Conservation (phyloP, 371 early-diverging fungal genomes). For the Rhizopus sp. region DNA sequence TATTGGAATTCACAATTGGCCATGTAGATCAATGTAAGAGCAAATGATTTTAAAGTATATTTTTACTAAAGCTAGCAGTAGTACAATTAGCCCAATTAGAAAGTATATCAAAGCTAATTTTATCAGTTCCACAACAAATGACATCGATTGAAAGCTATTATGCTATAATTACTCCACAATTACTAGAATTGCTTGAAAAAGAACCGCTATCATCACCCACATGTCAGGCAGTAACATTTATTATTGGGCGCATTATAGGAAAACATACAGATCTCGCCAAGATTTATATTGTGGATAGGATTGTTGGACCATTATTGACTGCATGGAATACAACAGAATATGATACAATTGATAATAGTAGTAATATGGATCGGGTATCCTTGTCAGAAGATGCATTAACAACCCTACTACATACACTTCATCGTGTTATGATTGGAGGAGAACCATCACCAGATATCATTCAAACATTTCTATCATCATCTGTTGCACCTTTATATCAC, state of each 20-base stretch:
- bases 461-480: constrained; percentile 51
- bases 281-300: constrained; percentile 50
- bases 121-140: constrained; percentile 67
- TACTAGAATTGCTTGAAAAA: constrained; percentile 31
- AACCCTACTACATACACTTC: constrained; percentile 44
- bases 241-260: constrained; percentile 53
- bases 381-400: constrained; percentile 49
- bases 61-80: no score
- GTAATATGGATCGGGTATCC: constrained; percentile 32
- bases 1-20: constrained; percentile 67
- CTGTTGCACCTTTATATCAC: constrained; percentile 60
- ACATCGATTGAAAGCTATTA: constrained; percentile 65
- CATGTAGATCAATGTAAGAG: constrained; percentile 47
- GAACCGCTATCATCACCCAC: constrained; percentile 25
- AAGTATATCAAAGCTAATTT: constrained; percentile 60
- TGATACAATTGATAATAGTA: constrained; percentile 6
- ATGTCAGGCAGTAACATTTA: constrained; percentile 55
- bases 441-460: constrained; percentile 66
- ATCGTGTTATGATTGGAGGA: constrained; percentile 63
- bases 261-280: constrained; percentile 55
- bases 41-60: no score
- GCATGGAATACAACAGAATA: constrained; percentile 30
- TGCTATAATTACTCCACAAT: constrained; percentile 60
- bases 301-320: constrained; percentile 46
- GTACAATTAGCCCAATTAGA: constrained; percentile 64